Evolutionary conservation across 2,329 filamentous ascomycete species (phyloP), one percentile per base, ranked within the genome.

Genomic region (Xylaria arbuscula): DNA sequence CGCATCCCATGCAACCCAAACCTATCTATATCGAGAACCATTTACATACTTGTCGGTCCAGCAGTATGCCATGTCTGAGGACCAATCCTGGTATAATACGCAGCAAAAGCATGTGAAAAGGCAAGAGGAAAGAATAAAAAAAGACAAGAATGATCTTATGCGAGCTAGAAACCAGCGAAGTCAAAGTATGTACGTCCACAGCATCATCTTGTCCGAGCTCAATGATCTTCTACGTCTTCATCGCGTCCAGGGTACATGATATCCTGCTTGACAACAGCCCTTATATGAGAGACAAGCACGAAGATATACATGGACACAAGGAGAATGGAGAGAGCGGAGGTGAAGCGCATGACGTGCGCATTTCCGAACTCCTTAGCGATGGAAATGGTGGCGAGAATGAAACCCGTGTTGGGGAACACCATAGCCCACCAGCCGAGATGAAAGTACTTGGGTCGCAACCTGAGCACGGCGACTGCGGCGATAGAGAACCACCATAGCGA

Each of bases 341-440:
- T 80, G 1, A 87, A 78, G 80, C 85, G 87, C 38, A 81, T 72
- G 2, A 88, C 80, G 0, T 78, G 76, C 0, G 82, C 75, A 70
- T 81, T 86, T 56, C 78, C 74, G 8, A 89, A 79, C 42, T 83
- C 81, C 4, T 83, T 82, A 0, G 83, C 85, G 24, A 89, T 84
- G 7, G 84, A 79, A 58, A 88, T 87, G 0, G 86, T 88, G 2
- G 85, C 85, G 55, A 89, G 79, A 3, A 84, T 85, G 73, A 89
- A 89, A 3, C 87, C 87, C 0, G 85, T 86, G 76, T 89, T 89
- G 54, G 87, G 87, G 77, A 89, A 89, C 10, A 89, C 86, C 77
- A 88, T 84, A 0, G 88, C 87, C 86, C 87, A 91, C 88, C 88
- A 90, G 0, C 87, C 87, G 1, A 90, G 81, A 69, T 88, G 86